Evolutionary conservation across 1,284 basidiomycete species (phyloP).

Genomic region (Rhodotorula sp.): DNA sequence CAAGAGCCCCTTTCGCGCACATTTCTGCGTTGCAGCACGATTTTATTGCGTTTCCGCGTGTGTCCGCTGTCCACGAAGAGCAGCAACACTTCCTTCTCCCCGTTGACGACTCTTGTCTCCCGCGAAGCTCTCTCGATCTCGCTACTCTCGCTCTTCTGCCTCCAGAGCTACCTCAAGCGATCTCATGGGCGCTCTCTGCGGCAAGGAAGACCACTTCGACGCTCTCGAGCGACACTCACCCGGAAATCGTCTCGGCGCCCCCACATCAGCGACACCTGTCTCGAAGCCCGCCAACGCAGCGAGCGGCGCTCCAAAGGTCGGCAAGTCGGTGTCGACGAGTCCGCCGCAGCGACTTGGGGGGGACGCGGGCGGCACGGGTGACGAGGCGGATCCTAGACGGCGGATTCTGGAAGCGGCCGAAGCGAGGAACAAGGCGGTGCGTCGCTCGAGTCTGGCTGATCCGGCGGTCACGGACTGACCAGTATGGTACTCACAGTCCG

Average conservation of each 20-base stretch:
- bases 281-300: background rate
- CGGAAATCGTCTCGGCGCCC: background rate
- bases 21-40: no score
- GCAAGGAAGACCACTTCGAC: conserved; percentile 24
- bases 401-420: conserved; percentile 13
- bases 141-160: background rate
- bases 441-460: background rate
- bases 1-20: no score
- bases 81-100: no score
- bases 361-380: background rate
- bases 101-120: no score
- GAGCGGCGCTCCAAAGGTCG: background rate
- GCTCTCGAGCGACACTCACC: background rate
- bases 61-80: no score
- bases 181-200: conserved; percentile 22
- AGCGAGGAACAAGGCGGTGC: conserved; percentile 2
- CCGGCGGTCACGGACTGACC: fast-evolving
- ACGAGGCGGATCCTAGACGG: conserved; percentile 9
- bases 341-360: conserved; percentile 15
- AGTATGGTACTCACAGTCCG: no score
- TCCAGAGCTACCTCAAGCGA: no score
- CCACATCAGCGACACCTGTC: background rate
- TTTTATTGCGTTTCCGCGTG: no score
- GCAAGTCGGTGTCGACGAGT: conserved; percentile 7
- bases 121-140: background rate